phyloP scores from a whole-genome alignment of 225 moss, liverwort and hornwort species.

The Physcomitrellopsis africana region DNA sequence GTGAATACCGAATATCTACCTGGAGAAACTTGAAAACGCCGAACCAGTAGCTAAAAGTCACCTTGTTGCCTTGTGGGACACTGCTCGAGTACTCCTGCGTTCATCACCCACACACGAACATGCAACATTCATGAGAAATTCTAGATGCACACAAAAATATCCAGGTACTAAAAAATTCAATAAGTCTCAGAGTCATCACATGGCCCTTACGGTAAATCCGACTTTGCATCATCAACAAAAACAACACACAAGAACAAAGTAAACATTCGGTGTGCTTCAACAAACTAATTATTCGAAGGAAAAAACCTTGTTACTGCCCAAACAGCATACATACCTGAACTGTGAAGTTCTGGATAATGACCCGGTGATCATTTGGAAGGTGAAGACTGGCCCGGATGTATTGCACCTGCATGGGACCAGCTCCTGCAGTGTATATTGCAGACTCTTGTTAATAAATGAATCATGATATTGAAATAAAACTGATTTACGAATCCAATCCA shows the following conservation, averaged over 20 bases:
- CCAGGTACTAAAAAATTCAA: background rate
- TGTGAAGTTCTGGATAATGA: constrained; percentile 64
- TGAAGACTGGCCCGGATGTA: constrained; percentile 65
- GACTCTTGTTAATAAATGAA: constrained; percentile 16
- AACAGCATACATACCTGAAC: constrained; percentile 42
- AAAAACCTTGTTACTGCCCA: background rate
- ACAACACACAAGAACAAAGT: background rate
- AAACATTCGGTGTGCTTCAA: background rate
- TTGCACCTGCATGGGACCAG: constrained; percentile 55
- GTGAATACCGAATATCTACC: background rate
- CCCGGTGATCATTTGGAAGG: constrained; percentile 55
- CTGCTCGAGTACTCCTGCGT: background rate
- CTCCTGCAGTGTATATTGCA: constrained; percentile 45
- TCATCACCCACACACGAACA: background rate
- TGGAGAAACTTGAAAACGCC: constrained; percentile 4
- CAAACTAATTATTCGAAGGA: background rate
- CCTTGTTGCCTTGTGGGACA: background rate
- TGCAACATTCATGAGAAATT: background rate
- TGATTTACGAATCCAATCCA: background rate
- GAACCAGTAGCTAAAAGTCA: background rate
- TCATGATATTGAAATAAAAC: background rate
- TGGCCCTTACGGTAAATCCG: background rate
- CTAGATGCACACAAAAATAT: background rate
- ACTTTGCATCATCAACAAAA: background rate
- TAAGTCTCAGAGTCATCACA: background rate